Conservation (phyloP, 257 asterid species). For the Apocynum venetum region DNA sequence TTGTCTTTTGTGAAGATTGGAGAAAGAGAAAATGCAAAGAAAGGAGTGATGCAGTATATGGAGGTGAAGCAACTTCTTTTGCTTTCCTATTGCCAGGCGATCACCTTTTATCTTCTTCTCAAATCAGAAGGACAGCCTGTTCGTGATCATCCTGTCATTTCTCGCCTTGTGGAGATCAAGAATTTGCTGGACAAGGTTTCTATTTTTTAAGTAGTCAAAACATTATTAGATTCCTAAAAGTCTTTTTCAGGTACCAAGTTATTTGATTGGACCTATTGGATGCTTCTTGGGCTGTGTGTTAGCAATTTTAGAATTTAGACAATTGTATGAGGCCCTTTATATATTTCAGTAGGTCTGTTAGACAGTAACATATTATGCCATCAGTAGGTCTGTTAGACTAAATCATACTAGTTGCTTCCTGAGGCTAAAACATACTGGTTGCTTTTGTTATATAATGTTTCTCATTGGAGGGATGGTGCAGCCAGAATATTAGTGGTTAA, state of each 20-base stretch:
- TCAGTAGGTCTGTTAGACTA: background rate
- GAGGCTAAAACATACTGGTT: background rate
- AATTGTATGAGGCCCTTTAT: background rate
- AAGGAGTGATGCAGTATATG: slow-evolving; percentile 59
- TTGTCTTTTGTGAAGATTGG: slow-evolving; percentile 43
- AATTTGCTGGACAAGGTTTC: slow-evolving; percentile 80
- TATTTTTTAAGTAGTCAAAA: slow-evolving; percentile 5
- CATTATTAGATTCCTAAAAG: too few relatives aligned
- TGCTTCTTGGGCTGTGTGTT: background rate
- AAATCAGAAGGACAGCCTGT: slow-evolving; percentile 91
- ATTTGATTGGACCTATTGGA: background rate
- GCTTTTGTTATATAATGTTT: too few relatives aligned
- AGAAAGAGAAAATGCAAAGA: slow-evolving; percentile 39
- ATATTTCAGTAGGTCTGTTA: background rate
- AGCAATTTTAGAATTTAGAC: background rate
- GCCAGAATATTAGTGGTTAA: background rate
- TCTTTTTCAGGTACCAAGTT: background rate
- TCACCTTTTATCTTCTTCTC: slow-evolving; percentile 86
- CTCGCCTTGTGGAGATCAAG: slow-evolving; percentile 85
- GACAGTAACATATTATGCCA: background rate
- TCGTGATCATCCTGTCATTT: slow-evolving; percentile 93
- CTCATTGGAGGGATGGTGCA: background rate
- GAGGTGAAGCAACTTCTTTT: slow-evolving; percentile 77
- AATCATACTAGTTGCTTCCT: too few relatives aligned
- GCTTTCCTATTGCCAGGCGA: slow-evolving; percentile 90